These are phyloP conservation scores for Kuraishia capsulata DNA, from an alignment of 805 yeast species.

Conservation along the genomic window DNA sequence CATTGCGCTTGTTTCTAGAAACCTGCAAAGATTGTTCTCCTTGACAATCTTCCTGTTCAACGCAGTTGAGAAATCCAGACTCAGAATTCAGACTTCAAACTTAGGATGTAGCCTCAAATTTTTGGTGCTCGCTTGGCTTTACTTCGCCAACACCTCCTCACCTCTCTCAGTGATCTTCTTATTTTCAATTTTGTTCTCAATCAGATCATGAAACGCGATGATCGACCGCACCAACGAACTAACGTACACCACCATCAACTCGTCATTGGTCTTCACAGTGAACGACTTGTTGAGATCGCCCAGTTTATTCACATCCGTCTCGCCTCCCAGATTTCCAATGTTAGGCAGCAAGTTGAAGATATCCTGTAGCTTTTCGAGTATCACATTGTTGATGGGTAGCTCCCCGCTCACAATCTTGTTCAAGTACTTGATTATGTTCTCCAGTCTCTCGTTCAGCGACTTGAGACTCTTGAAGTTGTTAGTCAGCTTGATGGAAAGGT, in stretches of 20 bases:
- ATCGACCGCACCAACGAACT: slow-evolving; percentile 87
- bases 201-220: slow-evolving; percentile 92
- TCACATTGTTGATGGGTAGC: slow-evolving; percentile 83
- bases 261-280: slow-evolving; percentile 91
- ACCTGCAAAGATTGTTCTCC: no score
- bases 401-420: slow-evolving; percentile 61
- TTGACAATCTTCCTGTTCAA: no score
- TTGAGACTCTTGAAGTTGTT: slow-evolving; percentile 82
- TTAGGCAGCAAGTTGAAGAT: slow-evolving; percentile 91
- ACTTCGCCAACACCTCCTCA: no score
- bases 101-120: no score
- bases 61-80: no score
- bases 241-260: slow-evolving; percentile 87
- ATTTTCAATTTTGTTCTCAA: slow-evolving; percentile 90
- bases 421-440: slow-evolving; percentile 71
- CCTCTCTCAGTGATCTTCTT: slow-evolving; percentile 26
- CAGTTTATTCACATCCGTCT: slow-evolving; percentile 9
- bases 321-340: slow-evolving; percentile 15
- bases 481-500: slow-evolving; percentile 76
- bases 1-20: no score
- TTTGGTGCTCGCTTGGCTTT: no score
- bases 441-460: slow-evolving; percentile 73
- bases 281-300: slow-evolving; percentile 59
- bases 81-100: no score
- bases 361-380: slow-evolving; percentile 88